Base-by-base conservation (phyloP, 2,329 filamentous ascomycete species). In the Septoria linicola region DNA sequence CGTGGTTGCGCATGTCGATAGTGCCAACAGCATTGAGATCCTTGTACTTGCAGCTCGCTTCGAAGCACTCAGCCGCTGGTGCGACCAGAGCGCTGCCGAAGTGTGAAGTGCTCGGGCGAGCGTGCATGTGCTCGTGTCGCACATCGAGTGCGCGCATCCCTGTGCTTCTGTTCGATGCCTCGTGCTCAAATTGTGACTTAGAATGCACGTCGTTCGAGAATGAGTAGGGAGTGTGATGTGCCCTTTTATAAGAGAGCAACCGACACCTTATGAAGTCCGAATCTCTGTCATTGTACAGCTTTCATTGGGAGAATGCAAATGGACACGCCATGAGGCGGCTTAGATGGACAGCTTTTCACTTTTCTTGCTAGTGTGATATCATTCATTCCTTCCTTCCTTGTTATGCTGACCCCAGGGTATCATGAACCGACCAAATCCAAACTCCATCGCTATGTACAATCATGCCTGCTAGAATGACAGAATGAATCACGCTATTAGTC, bases 1-100 rank as follows among this genome's bases (percentile, higher is more conserved):
- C 30, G 39, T 25, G 19, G 16, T 40, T 19, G 19, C n/a, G 36
- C 36, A 21, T 39, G 14, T 42, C 40, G 40, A 19, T 19, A 42
- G 25, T 30, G 40, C 40, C 40, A 42, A 42, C 23, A 42, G n/a
- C 13, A 10, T 25, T 19, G 27, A 17, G 27, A 30, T 42, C 40
- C 40, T 42, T 42, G 40, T 23, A 42, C 27, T 13, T 42, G 25
- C 40, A 30, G 40, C 25, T 42, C 40, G 40, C 23, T 42, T 42
- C 23, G 40, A n/a, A 16, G 23, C 23, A 27, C 23, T 32, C 17
- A 17, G 19, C 21, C 5, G n/a, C 11, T 7, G 14, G 31, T 13
- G 16, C 31, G 13, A 35, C 41, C 25, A 34, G 41, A 27, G 17
- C n/a, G 20, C 31, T 7, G 3, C 17, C 17, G 27, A 35, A 34